These are phyloP conservation scores for Wickerhamiella allomyrinae DNA, from an alignment of 805 yeast genomes.

Conservation along the genomic window DNA sequence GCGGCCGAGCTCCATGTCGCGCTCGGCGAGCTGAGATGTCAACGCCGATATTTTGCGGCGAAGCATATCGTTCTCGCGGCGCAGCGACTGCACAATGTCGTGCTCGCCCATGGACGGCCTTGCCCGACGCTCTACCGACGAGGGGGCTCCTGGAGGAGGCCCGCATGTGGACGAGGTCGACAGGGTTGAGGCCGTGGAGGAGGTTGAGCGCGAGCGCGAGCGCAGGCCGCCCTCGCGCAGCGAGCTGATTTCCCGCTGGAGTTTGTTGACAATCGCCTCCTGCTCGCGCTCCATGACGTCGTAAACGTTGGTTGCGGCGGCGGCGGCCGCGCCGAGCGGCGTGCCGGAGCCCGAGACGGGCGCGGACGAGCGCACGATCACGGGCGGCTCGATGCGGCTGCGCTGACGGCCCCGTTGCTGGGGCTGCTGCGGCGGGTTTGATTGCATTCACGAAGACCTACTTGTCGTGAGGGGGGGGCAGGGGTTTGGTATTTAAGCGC, in stretches of 20 bases:
- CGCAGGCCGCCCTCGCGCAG: constrained; percentile 33
- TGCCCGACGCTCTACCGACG: constrained; percentile 4
- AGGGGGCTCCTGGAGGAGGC: neutral
- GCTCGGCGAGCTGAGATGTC: neutral
- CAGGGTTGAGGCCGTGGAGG: constrained; percentile 19
- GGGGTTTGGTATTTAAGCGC: no score
- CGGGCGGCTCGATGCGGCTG: neutral
- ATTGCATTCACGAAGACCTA: no score
- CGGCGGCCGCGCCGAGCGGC: neutral
- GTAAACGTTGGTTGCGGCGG: constrained; percentile 16
- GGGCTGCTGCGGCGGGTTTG: neutral
- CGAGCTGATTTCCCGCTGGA: constrained; percentile 45
- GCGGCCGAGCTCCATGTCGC: neutral
- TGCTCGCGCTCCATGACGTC: constrained; percentile 52
- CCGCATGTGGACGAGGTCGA: constrained; percentile 20
- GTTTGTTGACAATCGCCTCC: constrained; percentile 54
- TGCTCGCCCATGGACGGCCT: constrained; percentile 7
- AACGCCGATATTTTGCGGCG: constrained; percentile 7
- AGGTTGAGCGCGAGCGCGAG: constrained; percentile 19
- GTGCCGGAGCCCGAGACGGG: neutral
- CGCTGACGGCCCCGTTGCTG: neutral
- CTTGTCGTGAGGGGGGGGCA: no score
- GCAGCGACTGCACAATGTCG: constrained; percentile 7
- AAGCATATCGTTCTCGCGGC: constrained; percentile 15
- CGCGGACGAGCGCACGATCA: neutral